phyloP scores from a whole-genome alignment of 2,329 filamentous ascomycete species.

The Tolypocladium endophyticum region DNA sequence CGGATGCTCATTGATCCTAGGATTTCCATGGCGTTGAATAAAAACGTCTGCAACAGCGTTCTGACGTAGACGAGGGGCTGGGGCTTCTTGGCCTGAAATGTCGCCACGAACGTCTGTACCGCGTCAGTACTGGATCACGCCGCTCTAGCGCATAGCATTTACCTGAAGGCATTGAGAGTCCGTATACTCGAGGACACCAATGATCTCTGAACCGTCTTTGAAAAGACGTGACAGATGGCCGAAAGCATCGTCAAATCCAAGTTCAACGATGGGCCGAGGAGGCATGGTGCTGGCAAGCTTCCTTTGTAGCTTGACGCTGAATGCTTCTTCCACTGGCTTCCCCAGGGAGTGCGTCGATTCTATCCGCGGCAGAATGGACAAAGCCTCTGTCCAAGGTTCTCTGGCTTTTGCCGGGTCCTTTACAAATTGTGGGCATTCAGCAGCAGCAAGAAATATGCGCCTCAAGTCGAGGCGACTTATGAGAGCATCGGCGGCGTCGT shows the following conservation, averaged over 20 bases:
- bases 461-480: slow-evolving; percentile 56
- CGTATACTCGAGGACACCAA: slow-evolving; percentile 55
- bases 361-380: slow-evolving; percentile 42
- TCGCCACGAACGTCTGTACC: slow-evolving; percentile 56
- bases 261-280: slow-evolving; percentile 75
- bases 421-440: slow-evolving; percentile 35
- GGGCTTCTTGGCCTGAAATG: slow-evolving; percentile 68
- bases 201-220: slow-evolving; percentile 59
- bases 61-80: slow-evolving; percentile 78
- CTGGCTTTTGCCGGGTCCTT: slow-evolving; percentile 34
- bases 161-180: slow-evolving; percentile 63
- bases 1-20: slow-evolving; percentile 59
- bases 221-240: slow-evolving; percentile 60
- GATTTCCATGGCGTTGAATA: slow-evolving; percentile 64
- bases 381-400: slow-evolving; percentile 40
- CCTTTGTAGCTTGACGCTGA: slow-evolving; percentile 85
- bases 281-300: slow-evolving; percentile 88
- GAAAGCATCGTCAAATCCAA: slow-evolving; percentile 63
- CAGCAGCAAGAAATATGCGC: slow-evolving; percentile 46
- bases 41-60: slow-evolving; percentile 63
- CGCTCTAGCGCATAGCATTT: slow-evolving; percentile 14
- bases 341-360: slow-evolving; percentile 51
- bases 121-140: neutral
- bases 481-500: slow-evolving; percentile 44
- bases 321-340: slow-evolving; percentile 61